phyloP scores from a whole-genome alignment of 768 basidiomycete genomes.

The Pisolithus albus region DNA sequence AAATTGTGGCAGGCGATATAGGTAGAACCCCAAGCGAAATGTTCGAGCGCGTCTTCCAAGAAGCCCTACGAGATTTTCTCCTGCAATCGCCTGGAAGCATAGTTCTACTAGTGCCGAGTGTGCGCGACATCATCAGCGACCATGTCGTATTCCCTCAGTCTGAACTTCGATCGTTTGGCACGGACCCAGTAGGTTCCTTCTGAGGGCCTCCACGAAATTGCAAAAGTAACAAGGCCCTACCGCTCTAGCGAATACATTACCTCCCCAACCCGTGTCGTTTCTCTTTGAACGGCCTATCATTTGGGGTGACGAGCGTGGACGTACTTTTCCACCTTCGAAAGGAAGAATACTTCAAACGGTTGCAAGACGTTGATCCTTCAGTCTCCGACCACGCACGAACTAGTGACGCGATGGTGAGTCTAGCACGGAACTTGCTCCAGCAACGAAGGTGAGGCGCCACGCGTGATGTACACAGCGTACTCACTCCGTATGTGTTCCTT shows the following conservation, averaged over 20 bases:
- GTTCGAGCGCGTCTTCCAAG: constrained; percentile 59
- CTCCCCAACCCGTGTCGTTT: constrained; percentile 87
- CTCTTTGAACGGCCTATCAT: constrained; percentile 74
- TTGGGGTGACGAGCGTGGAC: constrained; percentile 81
- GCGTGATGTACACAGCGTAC: neutral
- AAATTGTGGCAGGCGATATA: constrained; percentile 68
- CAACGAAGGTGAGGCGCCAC: constrained; percentile 65
- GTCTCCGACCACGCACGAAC: constrained; percentile 37
- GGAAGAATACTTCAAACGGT: constrained; percentile 70
- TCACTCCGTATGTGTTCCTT: neutral
- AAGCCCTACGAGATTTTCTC: constrained; percentile 51
- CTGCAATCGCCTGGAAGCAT: constrained; percentile 58
- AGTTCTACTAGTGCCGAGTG: constrained; percentile 74
- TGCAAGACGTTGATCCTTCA: constrained; percentile 52
- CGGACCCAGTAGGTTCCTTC: constrained; percentile 44
- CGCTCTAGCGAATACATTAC: constrained; percentile 58
- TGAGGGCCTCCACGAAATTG: neutral
- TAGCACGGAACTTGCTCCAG: constrained; percentile 74
- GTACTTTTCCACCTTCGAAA: constrained; percentile 83
- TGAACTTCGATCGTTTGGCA: constrained; percentile 41
- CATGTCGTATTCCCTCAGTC: constrained; percentile 86
- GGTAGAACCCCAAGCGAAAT: constrained; percentile 57
- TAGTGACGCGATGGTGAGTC: constrained; percentile 70
- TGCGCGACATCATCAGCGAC: constrained; percentile 70
- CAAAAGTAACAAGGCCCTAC: neutral